Evolutionary conservation across 768 basidiomycete species (phyloP), one percentile per base, ranked within the genome.

Genomic region (Suillus variegatus): DNA sequence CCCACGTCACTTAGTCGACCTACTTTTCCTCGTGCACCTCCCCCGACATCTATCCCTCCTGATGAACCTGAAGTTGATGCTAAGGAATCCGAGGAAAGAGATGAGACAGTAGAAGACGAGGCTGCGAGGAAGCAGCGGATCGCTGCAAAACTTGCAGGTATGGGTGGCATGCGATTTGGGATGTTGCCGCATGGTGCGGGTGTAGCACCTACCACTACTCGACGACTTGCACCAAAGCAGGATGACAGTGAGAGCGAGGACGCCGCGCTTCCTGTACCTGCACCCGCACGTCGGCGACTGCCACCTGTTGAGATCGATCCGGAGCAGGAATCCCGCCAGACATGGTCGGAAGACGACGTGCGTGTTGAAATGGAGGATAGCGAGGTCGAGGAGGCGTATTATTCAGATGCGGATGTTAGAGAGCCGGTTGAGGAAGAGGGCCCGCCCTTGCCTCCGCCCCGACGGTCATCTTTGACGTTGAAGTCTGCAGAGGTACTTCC

Each of bases 281-380:
- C 77, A 3, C 77, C 79, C 0, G 78, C 75, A 18, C 71, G 74
- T 41, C 71, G 69, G 3, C 74, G 74, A 6, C 73, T 75, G 10
- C 70, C 69, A 8, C 68, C 74, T 0, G 54, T 69, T 16, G 64
- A 67, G 6, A 44, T 52, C 6, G 18, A 68, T 20, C 13, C 60
- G 1, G 60, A 64, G 43, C 68, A 41, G 44, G 67, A 43, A 28
- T 66, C 68, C 22, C 46, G 68, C 22, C 72, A 68, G 13, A 80
- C 77, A n/a, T 76, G 77, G 40, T 85, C 86, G 5, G 87, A 88
- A 22, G 89, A 91, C 54, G 85, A 85, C 12, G 87, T 88, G 28
- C 81, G 82, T 44, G 85, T 87, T 32, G 91, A 91, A 65, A 85
- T 83, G 7, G 89, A 91, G 70, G 90, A 91, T 69, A 91, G 88